phyloP scores from a whole-genome alignment of 2,329 filamentous ascomycete species.

The Colletotrichum noveboracense region DNA sequence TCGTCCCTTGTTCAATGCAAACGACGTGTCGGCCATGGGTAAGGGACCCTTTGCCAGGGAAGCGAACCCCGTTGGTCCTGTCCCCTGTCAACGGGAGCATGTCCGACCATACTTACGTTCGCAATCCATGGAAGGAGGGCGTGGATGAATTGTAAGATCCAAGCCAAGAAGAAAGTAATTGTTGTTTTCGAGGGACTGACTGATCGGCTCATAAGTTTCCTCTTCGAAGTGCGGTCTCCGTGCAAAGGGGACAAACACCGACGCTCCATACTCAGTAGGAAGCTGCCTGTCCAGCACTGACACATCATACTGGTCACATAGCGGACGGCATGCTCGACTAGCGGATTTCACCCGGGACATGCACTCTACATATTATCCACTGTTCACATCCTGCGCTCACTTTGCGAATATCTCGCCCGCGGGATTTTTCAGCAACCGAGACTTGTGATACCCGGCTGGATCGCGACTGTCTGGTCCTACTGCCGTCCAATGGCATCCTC shows the following conservation, averaged over 20 bases:
- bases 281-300: not conserved
- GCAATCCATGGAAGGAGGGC: not conserved
- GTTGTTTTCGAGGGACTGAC: not conserved
- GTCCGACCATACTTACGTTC: not conserved
- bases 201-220: conserved; percentile 8
- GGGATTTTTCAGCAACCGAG: not conserved
- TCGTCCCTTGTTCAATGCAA: not conserved
- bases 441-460: not conserved
- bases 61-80: not conserved
- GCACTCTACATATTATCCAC: not conserved
- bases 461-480: not conserved
- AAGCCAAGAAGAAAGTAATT: not conserved
- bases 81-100: not conserved
- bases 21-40: not conserved
- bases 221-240: not conserved
- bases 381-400: not conserved
- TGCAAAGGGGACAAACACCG: not conserved
- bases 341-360: not conserved
- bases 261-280: not conserved
- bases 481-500: not conserved
- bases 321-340: not conserved
- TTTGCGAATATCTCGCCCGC: not conserved
- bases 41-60: not conserved
- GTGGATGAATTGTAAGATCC: not conserved
- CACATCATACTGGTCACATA: not conserved